Base-by-base conservation (phyloP, 176 grass and related monocot species). In the Carex scoparia region DNA sequence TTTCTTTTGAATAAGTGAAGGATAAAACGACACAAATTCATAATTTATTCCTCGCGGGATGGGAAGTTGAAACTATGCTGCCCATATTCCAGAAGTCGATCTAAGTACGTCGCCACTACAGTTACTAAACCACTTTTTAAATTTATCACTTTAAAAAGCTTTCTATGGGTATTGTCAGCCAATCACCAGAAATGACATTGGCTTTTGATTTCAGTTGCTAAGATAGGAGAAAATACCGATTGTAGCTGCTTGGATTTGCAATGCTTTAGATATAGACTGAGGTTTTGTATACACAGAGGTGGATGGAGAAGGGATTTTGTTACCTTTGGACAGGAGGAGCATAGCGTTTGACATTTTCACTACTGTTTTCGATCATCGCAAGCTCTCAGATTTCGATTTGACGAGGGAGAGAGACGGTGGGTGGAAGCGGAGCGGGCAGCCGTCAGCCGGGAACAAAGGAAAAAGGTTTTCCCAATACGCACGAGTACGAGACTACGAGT, bases 261-360 rank as follows among this genome's bases (percentile, higher is more conserved):
- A 35, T 61, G 1, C 3, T 80, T 38, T 3, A 14, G 51, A 58
- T 15, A 60, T 38, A 33, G 5, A 40, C 38, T 40, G 38, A 40
- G 4, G 38, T 40, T 40, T 40, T 40, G 38, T 40, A 40, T 40
- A 4, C 38, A 33, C 60, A 53, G n/a, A 78, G 55, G n/a, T 81
- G 13, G 16, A 38, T 18, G 30, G 56, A 68, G 59, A 61, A 80
- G 53, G 30, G 59, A 3, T 10, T 37, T n/a, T 32, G 56, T 48
- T 81, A 82, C 80, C 80, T 82, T 8, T 66, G 80, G 42, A 65
- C 80, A 0, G 80, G 60, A 82, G 80, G 38, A 51, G 80, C 56
- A 2, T 64, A 46, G 60, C 80, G 80, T 18, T 82, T 82, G 58
- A 65, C 32, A 67, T 82, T 82, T 7, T 82, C 80, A 51, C 60